These are phyloP conservation scores for Wickerhamomyces alni DNA, from an alignment of 805 yeast species.

Conservation along the genomic window DNA sequence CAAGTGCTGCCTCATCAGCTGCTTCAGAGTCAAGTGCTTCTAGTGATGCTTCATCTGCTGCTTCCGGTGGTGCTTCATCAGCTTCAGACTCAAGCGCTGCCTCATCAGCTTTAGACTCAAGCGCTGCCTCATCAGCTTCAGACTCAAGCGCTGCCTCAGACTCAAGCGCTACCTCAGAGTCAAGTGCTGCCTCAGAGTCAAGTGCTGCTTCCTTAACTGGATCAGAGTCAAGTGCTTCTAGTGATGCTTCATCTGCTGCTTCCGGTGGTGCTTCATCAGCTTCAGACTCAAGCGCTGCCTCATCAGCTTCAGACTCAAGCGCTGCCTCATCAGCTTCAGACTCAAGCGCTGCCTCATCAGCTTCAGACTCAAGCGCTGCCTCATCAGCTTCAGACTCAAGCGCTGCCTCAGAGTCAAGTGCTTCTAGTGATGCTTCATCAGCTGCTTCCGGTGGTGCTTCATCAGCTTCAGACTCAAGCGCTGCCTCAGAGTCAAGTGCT, in stretches of 20 bases:
- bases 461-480: not conserved
- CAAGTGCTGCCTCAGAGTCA: too few species aligned
- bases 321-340: not conserved
- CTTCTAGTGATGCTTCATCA: not conserved
- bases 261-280: not conserved
- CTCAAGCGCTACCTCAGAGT: too few species aligned
- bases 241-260: conserved; percentile 1
- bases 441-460: not conserved
- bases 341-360: conserved; percentile 1
- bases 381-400: not conserved
- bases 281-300: not conserved
- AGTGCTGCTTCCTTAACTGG: not conserved
- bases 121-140: too few species aligned
- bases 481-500: not conserved
- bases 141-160: not conserved
- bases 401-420: not conserved
- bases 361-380: not conserved
- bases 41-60: not conserved
- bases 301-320: not conserved
- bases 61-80: not conserved
- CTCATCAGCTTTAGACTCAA: too few species aligned
- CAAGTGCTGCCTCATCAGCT: conserved; percentile 1
- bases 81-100: too few species aligned
- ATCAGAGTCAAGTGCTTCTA: not conserved
- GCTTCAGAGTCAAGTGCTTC: conserved; percentile 1